phyloP scores from a whole-genome alignment of 2,329 filamentous ascomycete species.

The Metarhizium guizhouense region DNA sequence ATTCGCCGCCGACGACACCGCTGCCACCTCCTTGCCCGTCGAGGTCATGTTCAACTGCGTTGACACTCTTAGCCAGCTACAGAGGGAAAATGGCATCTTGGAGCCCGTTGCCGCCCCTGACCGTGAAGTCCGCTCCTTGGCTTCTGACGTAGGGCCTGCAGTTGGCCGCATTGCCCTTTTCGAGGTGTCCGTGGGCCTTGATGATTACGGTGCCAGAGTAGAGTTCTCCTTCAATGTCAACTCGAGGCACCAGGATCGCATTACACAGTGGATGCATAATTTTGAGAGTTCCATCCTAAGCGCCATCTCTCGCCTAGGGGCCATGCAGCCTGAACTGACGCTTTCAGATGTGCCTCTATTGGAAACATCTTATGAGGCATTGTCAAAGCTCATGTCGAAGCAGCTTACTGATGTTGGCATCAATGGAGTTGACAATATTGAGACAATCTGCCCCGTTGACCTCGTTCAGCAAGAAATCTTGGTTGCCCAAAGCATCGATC shows the following conservation, averaged over 20 bases:
- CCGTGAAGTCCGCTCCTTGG: constrained; percentile 25
- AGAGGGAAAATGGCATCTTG: constrained; percentile 38
- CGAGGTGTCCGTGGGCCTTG: constrained; percentile 38
- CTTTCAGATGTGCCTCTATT: constrained; percentile 40
- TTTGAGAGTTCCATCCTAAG: constrained; percentile 39
- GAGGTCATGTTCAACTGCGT: constrained; percentile 52
- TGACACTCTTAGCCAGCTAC: constrained; percentile 39
- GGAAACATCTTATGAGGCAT: constrained; percentile 35
- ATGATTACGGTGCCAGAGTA: constrained; percentile 32
- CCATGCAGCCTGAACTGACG: constrained; percentile 37
- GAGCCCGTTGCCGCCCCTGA: constrained; percentile 35
- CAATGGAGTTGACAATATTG: constrained; percentile 33
- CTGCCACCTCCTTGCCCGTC: constrained; percentile 35
- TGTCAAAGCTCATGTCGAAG: constrained; percentile 33
- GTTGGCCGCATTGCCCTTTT: constrained; percentile 42
- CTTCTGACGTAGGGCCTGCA: constrained; percentile 33
- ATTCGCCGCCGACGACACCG: constrained; percentile 26
- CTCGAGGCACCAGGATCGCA: constrained; percentile 31
- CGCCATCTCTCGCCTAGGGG: constrained; percentile 30
- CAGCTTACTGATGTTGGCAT: constrained; percentile 32
- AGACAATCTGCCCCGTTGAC: constrained; percentile 39
- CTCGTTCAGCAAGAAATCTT: constrained; percentile 40
- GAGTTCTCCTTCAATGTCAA: constrained; percentile 35
- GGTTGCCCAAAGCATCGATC: constrained; percentile 32
- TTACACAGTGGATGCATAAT: constrained; percentile 35